These are phyloP conservation scores for Cordyceps pruinosa DNA, from an alignment of 2,329 filamentous ascomycete genomes.

Conservation along the genomic window DNA sequence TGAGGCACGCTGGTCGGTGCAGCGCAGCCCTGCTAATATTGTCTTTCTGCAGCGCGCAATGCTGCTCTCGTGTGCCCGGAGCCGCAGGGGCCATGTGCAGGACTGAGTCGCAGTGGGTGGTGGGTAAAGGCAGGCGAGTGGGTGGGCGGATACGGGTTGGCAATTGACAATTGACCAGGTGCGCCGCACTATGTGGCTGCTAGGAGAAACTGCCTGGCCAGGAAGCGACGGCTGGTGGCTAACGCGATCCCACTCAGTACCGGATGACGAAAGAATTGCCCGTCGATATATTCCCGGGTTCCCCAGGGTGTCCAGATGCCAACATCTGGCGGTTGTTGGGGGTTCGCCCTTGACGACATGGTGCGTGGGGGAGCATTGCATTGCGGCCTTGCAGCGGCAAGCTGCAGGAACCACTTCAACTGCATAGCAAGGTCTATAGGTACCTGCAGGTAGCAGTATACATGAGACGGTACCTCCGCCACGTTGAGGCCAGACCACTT, in stretches of 20 bases:
- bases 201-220: neutral
- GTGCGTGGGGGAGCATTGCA: neutral
- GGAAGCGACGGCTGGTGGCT: neutral
- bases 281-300: neutral
- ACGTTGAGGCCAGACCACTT: too few relatives aligned
- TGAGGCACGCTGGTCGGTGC: neutral
- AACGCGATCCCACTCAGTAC: neutral
- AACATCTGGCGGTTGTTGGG: neutral
- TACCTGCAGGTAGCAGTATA: too few relatives aligned
- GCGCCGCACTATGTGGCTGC: neutral
- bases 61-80: neutral
- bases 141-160: neutral
- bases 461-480: too few relatives aligned
- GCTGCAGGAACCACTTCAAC: neutral
- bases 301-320: neutral
- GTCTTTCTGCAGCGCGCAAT: neutral
- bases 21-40: neutral
- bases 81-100: neutral
- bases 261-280: neutral
- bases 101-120: neutral
- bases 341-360: neutral
- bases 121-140: neutral
- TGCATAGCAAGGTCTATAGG: too few relatives aligned
- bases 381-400: neutral
- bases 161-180: neutral